A percentile compares a stretch with the other conserved stretches of the same genome.
phyloP scores from a whole-genome alignment of 176 grass and related monocot species.

The Tillandsia fasciculata region DNA sequence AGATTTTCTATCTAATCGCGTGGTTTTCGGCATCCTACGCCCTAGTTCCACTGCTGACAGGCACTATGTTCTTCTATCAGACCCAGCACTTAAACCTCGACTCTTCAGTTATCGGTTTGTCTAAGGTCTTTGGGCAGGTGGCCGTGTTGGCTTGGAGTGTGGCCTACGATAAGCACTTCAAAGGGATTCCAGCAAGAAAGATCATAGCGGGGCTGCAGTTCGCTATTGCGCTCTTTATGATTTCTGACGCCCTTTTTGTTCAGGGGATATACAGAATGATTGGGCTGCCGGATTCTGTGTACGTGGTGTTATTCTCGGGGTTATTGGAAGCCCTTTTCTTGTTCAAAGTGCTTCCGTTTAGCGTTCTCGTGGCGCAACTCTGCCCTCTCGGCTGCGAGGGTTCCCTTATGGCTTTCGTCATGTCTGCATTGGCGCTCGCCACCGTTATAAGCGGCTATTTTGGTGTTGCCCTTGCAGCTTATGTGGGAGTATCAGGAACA shows the following conservation, averaged over 20 bases:
- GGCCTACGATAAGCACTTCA: conserved; percentile 73
- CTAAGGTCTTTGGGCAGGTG: conserved; percentile 79
- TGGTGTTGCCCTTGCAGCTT: conserved; percentile 64
- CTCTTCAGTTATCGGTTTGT: conserved; percentile 77
- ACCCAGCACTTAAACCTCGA: conserved; percentile 72
- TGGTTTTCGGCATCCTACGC: conserved; percentile 86
- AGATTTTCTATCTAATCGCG: conserved; percentile 48
- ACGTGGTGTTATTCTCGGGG: conserved; percentile 74
- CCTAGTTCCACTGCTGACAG: conserved; percentile 55
- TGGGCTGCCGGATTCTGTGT: conserved; percentile 62
- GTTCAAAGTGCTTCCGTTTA: conserved; percentile 77
- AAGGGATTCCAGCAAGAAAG: conserved; percentile 50
- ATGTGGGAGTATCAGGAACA: conserved; percentile 44
- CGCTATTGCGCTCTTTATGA: conserved; percentile 42
- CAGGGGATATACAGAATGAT: conserved; percentile 56
- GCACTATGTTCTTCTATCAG: conserved; percentile 98
- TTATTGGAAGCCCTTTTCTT: conserved; percentile 56
- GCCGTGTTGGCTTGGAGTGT: conserved; percentile 75
- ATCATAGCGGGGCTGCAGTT: conserved; percentile 64
- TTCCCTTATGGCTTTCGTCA: conserved; percentile 79
- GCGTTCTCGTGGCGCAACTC: conserved; percentile 58
- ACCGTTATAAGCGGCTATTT: conserved; percentile 71
- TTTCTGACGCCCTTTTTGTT: conserved; percentile 78
- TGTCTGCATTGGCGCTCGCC: conserved; percentile 72
- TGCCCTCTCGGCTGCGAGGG: conserved; percentile 83